Evolutionary conservation across 129 eudicot species (phyloP).

Genomic region (Cynara cardunculus): DNA sequence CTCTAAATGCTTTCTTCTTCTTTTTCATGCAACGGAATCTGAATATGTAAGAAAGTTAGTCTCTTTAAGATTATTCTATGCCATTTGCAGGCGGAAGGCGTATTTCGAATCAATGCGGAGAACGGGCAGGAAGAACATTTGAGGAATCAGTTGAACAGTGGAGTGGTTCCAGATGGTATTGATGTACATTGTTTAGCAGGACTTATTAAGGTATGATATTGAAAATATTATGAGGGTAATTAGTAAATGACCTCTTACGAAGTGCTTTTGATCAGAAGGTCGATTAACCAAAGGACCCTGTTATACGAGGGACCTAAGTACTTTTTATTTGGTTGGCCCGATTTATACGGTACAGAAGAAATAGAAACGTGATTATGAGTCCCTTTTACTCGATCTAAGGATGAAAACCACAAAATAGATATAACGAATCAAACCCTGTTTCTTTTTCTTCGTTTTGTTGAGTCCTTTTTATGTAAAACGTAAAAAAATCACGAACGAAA

Average conservation of each 20-base stretch:
- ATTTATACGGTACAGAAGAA: no score
- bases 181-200: slow-evolving; percentile 84
- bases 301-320: no score
- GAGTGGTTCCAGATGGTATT: slow-evolving; percentile 58
- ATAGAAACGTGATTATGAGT: no score
- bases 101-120: slow-evolving; percentile 67
- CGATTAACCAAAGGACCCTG: not conserved
- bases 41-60: not conserved
- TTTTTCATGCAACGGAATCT: not conserved
- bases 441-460: not conserved
- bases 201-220: slow-evolving; percentile 53
- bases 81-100: slow-evolving; percentile 63
- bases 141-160: slow-evolving; percentile 58
- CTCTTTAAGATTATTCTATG: not conserved
- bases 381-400: no score
- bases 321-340: no score
- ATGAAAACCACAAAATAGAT: no score
- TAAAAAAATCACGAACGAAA: not conserved
- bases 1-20: not conserved
- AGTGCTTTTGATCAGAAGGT: not conserved
- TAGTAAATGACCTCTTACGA: no score
- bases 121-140: slow-evolving; percentile 70
- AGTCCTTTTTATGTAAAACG: not conserved
- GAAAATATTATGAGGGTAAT: not conserved
- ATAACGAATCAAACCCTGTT: no score